Conservation (phyloP, 2,329 filamentous ascomycete species). For the Trichoderma pleuroti region DNA sequence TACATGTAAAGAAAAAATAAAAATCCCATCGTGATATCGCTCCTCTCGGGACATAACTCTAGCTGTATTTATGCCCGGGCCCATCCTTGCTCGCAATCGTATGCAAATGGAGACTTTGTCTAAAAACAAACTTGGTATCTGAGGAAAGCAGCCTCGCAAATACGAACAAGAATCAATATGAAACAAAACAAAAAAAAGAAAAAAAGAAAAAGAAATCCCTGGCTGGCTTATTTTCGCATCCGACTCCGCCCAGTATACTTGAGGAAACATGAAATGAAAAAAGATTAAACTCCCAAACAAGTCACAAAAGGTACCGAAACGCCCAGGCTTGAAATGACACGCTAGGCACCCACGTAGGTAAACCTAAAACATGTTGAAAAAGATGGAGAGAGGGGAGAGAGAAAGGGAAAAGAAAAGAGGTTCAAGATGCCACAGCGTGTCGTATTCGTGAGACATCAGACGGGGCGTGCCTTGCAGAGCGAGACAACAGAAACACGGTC, state of each 20-base stretch:
- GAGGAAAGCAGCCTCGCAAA: conserved; percentile 1
- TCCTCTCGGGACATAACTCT: conserved; percentile 4
- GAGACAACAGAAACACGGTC: background rate
- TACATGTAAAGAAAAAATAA: background rate
- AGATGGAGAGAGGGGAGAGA: background rate
- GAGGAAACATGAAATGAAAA: background rate
- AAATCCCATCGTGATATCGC: background rate
- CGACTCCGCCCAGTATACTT: background rate
- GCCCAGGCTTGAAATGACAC: background rate
- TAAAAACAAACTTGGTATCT: conserved; percentile 13
- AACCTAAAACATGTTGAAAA: background rate
- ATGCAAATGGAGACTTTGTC: conserved; percentile 1
- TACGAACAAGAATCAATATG: conserved; percentile 1
- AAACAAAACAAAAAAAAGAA: background rate
- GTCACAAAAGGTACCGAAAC: background rate
- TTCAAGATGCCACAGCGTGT: background rate
- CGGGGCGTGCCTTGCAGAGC: background rate
- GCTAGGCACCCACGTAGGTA: conserved; percentile 6
- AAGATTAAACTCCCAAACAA: background rate
- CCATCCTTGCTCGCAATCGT: background rate
- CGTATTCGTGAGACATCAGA: background rate
- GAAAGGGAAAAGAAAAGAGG: background rate
- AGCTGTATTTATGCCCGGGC: background rate
- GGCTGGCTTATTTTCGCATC: conserved; percentile 2
- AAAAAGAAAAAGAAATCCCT: background rate